Evolutionary conservation across 2,329 filamentous ascomycete genomes (phyloP), one percentile per base, ranked within the genome.

Genomic region (Hirsutella thompsonii): DNA sequence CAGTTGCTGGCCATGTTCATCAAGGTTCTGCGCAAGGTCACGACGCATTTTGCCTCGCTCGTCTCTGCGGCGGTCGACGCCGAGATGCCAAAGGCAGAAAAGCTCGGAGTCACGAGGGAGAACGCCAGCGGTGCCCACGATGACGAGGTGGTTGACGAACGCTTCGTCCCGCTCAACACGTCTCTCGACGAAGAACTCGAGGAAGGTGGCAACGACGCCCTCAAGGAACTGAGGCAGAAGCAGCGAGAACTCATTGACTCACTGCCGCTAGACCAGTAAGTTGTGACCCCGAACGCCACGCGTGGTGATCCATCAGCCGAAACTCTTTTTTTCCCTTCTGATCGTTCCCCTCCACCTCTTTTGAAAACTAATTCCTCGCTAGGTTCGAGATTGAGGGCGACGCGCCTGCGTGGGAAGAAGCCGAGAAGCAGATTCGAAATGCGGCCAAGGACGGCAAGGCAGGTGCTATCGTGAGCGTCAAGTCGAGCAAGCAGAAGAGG

Each of bases 1-100:
- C 92, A 96, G 64, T 68, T 95, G 3, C 70, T 98, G 46, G 89
- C 90, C 45, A 94, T 96, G 83, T 96, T 98, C 61, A 86, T 94
- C 59, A 98, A 98, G 69, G 83, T 94, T 45, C 73, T 95, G 44
- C 79, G 88, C 49, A 96, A 96, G 66, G 74, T 94, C 32, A 83
- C 83, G 3, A 70, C 74, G 3, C 76, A 89, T 56, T 92, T 98
- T 62, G 76, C 79, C 26, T 67, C 71, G 3, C 63, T 96, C 1
- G 72, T 95, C 3, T 76, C 87, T 34, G 78, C 76, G 3, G 87
- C 85, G 0, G 80, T 82, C 10, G 80, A 77, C 42, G 75, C 78
- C 2, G 69, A 76, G 37, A 66, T 89, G 52, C 81, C 82, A 3
- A 64, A 68, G 36, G 60, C 70, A 2, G 68, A 74, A 49, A 67